These are phyloP conservation scores for Cladosporium sp. DNA, from an alignment of 2,329 filamentous ascomycete species.

Conservation along the genomic window DNA sequence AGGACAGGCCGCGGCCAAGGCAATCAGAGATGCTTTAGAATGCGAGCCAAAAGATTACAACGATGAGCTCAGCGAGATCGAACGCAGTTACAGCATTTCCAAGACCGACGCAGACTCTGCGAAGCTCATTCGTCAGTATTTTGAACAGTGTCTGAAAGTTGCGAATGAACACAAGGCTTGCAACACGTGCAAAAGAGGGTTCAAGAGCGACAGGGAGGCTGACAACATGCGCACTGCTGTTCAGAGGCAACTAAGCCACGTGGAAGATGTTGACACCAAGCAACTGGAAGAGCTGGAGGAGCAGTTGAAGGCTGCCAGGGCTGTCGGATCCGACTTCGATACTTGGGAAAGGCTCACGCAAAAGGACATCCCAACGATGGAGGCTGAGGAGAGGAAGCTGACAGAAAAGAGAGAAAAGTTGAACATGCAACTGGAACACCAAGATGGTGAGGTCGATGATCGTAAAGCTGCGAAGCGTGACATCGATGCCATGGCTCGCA, in stretches of 20 bases:
- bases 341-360: slow-evolving; percentile 62
- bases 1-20: slow-evolving; percentile 45
- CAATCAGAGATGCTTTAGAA: slow-evolving; percentile 53
- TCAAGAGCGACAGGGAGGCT: slow-evolving; percentile 54
- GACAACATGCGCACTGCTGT: slow-evolving; percentile 63
- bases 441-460: slow-evolving; percentile 62
- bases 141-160: slow-evolving; percentile 58
- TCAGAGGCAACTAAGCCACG: slow-evolving; percentile 41
- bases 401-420: slow-evolving; percentile 33
- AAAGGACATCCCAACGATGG: slow-evolving; percentile 63
- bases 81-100: slow-evolving; percentile 45
- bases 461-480: slow-evolving; percentile 61
- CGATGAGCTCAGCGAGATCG: slow-evolving; percentile 46
- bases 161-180: slow-evolving; percentile 67
- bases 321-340: slow-evolving; percentile 64
- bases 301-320: slow-evolving; percentile 40
- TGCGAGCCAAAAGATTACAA: slow-evolving; percentile 44
- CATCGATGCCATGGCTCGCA: slow-evolving; percentile 68
- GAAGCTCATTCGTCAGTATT: slow-evolving; percentile 49
- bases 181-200: slow-evolving; percentile 65
- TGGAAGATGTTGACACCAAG: slow-evolving; percentile 38
- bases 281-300: slow-evolving; percentile 56
- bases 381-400: slow-evolving; percentile 56
- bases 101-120: slow-evolving; percentile 63
- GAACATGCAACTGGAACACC: slow-evolving; percentile 46